Percentiles rank a stretch among this genome's conserved stretches.
These are phyloP conservation scores for Aspergillus baeticus DNA, from an alignment of 495 filamentous ascomycete species.

Conservation along the genomic window DNA sequence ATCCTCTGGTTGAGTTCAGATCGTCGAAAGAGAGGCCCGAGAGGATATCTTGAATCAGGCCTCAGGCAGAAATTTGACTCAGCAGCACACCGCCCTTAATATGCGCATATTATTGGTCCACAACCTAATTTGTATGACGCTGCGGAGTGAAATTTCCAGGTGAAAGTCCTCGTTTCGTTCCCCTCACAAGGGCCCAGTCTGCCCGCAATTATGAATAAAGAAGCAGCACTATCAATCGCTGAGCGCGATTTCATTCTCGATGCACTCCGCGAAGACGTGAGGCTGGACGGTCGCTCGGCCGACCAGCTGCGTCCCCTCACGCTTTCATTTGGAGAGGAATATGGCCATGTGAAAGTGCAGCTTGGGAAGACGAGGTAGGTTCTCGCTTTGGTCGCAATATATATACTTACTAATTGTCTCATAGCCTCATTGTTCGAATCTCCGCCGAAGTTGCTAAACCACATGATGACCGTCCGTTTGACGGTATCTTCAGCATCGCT, in stretches of 20 bases:
- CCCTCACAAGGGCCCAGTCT: slow-evolving; percentile 26
- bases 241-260: slow-evolving; percentile 75
- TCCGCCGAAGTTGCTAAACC: slow-evolving; percentile 86
- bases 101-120: slow-evolving; percentile 7
- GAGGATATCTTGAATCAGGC: slow-evolving; percentile 11
- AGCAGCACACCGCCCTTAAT: slow-evolving; percentile 14
- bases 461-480: slow-evolving; percentile 84
- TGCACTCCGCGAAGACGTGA: slow-evolving; percentile 70
- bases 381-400: not conserved
- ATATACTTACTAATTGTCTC: slow-evolving; percentile 9
- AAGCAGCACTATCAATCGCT: slow-evolving; percentile 76
- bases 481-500: slow-evolving; percentile 88
- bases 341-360: slow-evolving; percentile 85
- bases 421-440: slow-evolving; percentile 77
- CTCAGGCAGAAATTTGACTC: slow-evolving; percentile 15
- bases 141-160: slow-evolving; percentile 19
- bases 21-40: not conserved
- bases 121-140: slow-evolving; percentile 23
- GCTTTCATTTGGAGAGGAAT: slow-evolving; percentile 82
- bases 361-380: slow-evolving; percentile 85
- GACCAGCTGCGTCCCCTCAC: slow-evolving; percentile 76
- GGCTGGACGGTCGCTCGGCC: slow-evolving; percentile 77
- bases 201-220: slow-evolving; percentile 72
- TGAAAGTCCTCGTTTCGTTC: slow-evolving; percentile 23
- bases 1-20: not conserved